A percentile compares a stretch with the other conserved stretches of the same genome.
phyloP scores from a whole-genome alignment of 805 yeast genomes.

The Wickerhamiella azyma region DNA sequence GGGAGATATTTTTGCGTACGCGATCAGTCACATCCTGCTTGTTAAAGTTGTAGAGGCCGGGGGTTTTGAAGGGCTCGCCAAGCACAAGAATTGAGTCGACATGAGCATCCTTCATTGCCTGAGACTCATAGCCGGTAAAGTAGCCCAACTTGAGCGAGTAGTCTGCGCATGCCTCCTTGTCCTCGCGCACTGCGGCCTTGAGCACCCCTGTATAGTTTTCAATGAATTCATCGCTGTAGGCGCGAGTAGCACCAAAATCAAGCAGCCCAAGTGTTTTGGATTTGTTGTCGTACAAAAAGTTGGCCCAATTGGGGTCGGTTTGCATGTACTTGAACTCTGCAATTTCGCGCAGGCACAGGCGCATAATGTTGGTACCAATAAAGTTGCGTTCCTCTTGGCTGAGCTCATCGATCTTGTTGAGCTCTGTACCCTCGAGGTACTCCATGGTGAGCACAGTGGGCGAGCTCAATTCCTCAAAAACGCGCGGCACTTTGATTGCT shows the following conservation, averaged over 20 bases:
- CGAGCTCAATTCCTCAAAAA: constrained; percentile 63
- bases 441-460: constrained; percentile 83
- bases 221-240: constrained; percentile 55
- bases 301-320: constrained; percentile 99
- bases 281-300: constrained; percentile 67
- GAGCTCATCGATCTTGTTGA: constrained; percentile 54
- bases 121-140: constrained; percentile 80
- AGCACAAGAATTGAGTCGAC: constrained; percentile 77
- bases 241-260: constrained; percentile 93
- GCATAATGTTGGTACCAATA: constrained; percentile 77
- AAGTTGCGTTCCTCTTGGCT: constrained; percentile 61
- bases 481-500: constrained; percentile 67
- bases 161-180: constrained; percentile 47
- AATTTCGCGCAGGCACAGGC: constrained; percentile 73
- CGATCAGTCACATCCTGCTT: constrained; percentile 88
- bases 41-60: constrained; percentile 48
- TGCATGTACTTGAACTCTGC: constrained; percentile 85
- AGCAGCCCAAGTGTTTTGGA: constrained; percentile 67
- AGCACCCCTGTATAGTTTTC: constrained; percentile 54
- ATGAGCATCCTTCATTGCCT: constrained; percentile 81
- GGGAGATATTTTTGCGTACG: constrained; percentile 71
- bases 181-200: constrained; percentile 58
- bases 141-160: constrained; percentile 69
- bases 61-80: constrained; percentile 76
- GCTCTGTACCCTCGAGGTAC: constrained; percentile 67